Evolutionary conservation across 192 early-diverging fungal genomes (phyloP), one percentile per base, ranked within the genome.

Genomic region (Gigaspora rosea): DNA sequence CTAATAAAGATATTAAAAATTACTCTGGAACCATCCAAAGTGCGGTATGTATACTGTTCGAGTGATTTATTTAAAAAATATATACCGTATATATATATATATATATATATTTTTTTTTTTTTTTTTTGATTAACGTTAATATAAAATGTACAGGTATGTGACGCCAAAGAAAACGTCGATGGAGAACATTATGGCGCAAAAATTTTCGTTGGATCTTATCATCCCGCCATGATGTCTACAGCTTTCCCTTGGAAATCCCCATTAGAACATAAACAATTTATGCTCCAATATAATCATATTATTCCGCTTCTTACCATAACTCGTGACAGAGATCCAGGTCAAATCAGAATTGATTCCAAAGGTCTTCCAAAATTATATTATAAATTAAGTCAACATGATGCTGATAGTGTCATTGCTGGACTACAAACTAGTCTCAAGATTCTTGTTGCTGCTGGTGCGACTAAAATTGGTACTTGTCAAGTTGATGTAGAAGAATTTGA

Each of bases 21-120:
- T 86, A 86, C 62, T 71, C 84, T 72, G 90, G 89, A 8, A 83
- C 89, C 13, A 91, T 92, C 41, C 91, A 93, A 90, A 93, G 90
- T 1, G 86, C 91, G 15, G 82, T 94, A 75, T 83, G 80, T 73
- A 80, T 52, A 12, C n/a, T 9, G 8, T 18, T 75, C 11, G 2
- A 61, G 8, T 70, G 46, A 56, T 56, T 4, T 56, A 56, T 56
- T 11, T 15, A 15, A 15, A 4, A 56, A 18, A 15, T n/a, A n/a
- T n/a, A n/a, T n/a, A n/a, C n/a, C n/a, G n/a, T n/a, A n/a, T n/a
- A n/a, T n/a, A n/a, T n/a, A n/a, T n/a, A n/a, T n/a, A n/a, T n/a
- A n/a, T n/a, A n/a, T n/a, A n/a, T n/a, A n/a, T n/a, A n/a, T n/a
- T n/a, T n/a, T n/a, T n/a, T n/a, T n/a, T n/a, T n/a, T 52, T 7